Conservation (phyloP, 2,329 filamentous ascomycete species). For the Ophiocordyceps camponoti-saundersi region DNA sequence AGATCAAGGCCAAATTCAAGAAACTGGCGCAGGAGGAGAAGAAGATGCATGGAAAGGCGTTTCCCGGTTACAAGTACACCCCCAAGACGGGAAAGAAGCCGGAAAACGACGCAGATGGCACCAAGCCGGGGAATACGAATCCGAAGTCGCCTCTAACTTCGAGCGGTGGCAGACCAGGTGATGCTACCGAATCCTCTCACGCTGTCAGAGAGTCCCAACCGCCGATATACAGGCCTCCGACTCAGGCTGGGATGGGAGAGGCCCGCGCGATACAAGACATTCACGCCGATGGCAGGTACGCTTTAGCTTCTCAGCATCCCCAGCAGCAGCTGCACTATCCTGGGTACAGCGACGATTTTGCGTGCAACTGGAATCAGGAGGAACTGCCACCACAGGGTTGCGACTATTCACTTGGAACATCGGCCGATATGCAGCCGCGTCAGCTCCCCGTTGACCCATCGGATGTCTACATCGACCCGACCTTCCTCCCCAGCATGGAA, state of each 20-base stretch:
- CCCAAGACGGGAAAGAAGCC: conserved; percentile 48
- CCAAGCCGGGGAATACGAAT: neutral
- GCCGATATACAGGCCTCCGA: neutral
- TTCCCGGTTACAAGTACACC: conserved; percentile 88
- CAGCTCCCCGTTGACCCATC: neutral
- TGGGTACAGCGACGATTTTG: neutral
- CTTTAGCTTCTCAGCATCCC: neutral
- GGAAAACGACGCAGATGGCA: conserved; percentile 3
- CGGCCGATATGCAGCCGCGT: neutral
- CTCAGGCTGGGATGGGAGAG: neutral
- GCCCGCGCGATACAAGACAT: neutral
- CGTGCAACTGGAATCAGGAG: neutral
- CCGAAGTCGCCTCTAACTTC: neutral
- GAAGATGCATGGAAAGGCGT: conserved; percentile 67
- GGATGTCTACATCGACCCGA: conserved; percentile 4
- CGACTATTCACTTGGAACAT: neutral
- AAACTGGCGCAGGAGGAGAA: conserved; percentile 65
- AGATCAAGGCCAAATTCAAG: conserved; percentile 59
- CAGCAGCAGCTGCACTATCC: neutral
- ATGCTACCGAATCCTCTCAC: neutral
- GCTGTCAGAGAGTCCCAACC: neutral
- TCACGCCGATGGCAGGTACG: neutral
- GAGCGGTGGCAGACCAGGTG: neutral
- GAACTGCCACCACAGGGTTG: neutral
- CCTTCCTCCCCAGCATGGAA: conserved; percentile 1